Evolutionary conservation across 805 yeast genomes (phyloP).

Genomic region (Saccharomycopsis fodiens): DNA sequence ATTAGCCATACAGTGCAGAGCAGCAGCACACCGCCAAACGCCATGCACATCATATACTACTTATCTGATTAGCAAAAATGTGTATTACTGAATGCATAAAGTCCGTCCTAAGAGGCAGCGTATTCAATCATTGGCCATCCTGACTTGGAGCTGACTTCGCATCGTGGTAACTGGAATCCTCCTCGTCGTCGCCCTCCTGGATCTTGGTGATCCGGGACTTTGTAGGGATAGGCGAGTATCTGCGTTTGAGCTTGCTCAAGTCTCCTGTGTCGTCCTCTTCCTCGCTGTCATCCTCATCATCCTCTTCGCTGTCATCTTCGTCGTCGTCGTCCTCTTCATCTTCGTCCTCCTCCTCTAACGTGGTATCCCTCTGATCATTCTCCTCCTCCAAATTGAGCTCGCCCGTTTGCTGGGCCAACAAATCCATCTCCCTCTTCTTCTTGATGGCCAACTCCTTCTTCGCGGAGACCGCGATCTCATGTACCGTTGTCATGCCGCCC

Average conservation of each 20-base stretch:
- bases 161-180: conserved; percentile 31
- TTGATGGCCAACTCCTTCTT: conserved; percentile 29
- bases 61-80: too few relatives aligned
- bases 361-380: not conserved
- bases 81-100: too few relatives aligned
- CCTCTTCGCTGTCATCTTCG: conserved; percentile 23
- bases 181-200: conserved; percentile 30
- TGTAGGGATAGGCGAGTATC: not conserved
- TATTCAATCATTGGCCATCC: too few relatives aligned
- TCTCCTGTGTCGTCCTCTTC: conserved; percentile 1
- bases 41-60: too few relatives aligned
- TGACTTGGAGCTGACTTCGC: too few relatives aligned
- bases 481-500: conserved; percentile 92
- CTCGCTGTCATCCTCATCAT: conserved; percentile 13
- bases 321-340: conserved; percentile 13
- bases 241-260: not conserved
- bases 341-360: conserved; percentile 5
- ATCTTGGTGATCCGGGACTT: not conserved
- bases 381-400: conserved; percentile 6
- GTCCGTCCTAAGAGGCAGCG: too few relatives aligned
- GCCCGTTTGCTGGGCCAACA: conserved; percentile 11
- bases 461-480: conserved; percentile 63
- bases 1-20: too few relatives aligned
- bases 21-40: too few relatives aligned
- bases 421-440: conserved; percentile 22